These are phyloP conservation scores for Suillus lakei DNA, from an alignment of 768 basidiomycete genomes.

Conservation along the genomic window DNA sequence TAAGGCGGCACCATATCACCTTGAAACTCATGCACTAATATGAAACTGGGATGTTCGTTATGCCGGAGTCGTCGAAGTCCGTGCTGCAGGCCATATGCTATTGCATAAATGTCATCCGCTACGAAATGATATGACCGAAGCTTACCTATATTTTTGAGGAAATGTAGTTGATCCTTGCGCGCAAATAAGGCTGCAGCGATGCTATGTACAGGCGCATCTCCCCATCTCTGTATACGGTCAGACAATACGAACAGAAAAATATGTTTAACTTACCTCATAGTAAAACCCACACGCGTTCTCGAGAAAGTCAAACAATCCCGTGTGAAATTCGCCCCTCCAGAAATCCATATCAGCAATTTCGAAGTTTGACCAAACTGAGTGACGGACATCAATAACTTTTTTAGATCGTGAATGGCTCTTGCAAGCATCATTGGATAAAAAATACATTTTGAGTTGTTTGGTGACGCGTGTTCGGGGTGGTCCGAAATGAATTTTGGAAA, in stretches of 20 bases:
- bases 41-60: no score
- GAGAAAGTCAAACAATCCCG: constrained; percentile 80
- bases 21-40: no score
- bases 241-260: constrained; percentile 6
- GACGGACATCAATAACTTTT: not conserved
- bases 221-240: constrained; percentile 68
- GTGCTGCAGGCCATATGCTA: no score
- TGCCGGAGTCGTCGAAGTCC: no score
- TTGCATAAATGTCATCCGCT: no score
- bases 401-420: constrained; percentile 19
- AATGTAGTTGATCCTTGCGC: constrained; percentile 88
- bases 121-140: constrained; percentile 1
- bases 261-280: constrained; percentile 62
- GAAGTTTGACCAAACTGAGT: constrained; percentile 91
- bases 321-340: constrained; percentile 84
- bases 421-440: constrained; percentile 72
- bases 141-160: constrained; percentile 87
- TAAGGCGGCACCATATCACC: no score
- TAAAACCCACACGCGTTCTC: constrained; percentile 87
- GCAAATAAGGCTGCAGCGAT: constrained; percentile 92
- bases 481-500: constrained; percentile 57
- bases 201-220: constrained; percentile 89
- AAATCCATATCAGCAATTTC: constrained; percentile 87
- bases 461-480: constrained; percentile 58
- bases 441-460: constrained; percentile 65